Conservation (phyloP, 2,329 filamentous ascomycete species). For the Pseudocercospora ulei region DNA sequence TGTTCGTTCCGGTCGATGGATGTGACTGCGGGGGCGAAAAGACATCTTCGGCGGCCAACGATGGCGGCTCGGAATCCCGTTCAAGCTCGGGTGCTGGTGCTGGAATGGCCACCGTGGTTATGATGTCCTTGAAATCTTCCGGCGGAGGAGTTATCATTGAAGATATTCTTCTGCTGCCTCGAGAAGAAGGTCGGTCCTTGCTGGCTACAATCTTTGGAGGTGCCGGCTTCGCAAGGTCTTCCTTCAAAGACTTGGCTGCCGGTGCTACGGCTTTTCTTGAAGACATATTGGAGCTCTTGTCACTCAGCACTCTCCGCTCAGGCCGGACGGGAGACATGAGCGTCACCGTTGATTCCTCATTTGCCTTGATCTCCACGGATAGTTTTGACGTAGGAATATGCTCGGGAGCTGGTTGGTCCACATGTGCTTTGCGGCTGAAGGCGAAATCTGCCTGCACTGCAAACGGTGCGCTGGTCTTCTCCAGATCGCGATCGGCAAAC, state of each 20-base stretch:
- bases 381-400: slow-evolving; percentile 15
- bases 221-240: slow-evolving; percentile 21
- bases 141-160: slow-evolving; percentile 20
- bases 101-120: slow-evolving; percentile 23
- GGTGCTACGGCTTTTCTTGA: slow-evolving; percentile 26
- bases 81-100: slow-evolving; percentile 16
- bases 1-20: slow-evolving; percentile 30
- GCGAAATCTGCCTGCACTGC: slow-evolving; percentile 38
- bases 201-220: slow-evolving; percentile 12
- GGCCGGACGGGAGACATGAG: slow-evolving; percentile 16
- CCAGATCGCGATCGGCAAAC: slow-evolving; percentile 46
- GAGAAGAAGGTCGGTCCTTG: slow-evolving; percentile 28
- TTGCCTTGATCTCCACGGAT: slow-evolving; percentile 24
- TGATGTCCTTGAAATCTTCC: slow-evolving; percentile 16
- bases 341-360: slow-evolving; percentile 6
- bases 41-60: slow-evolving; percentile 27
- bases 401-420: slow-evolving; percentile 10
- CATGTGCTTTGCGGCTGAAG: slow-evolving; percentile 38
- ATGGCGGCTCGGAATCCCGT: slow-evolving; percentile 27
- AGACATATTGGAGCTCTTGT: slow-evolving; percentile 37
- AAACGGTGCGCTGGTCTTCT: slow-evolving; percentile 33
- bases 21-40: slow-evolving; percentile 41
- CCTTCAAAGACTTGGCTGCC: slow-evolving; percentile 17
- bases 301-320: slow-evolving; percentile 35
- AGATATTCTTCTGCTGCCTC: slow-evolving; percentile 21